phyloP scores from a whole-genome alignment of 345 rosid species.

The Eucalyptus curtisii region DNA sequence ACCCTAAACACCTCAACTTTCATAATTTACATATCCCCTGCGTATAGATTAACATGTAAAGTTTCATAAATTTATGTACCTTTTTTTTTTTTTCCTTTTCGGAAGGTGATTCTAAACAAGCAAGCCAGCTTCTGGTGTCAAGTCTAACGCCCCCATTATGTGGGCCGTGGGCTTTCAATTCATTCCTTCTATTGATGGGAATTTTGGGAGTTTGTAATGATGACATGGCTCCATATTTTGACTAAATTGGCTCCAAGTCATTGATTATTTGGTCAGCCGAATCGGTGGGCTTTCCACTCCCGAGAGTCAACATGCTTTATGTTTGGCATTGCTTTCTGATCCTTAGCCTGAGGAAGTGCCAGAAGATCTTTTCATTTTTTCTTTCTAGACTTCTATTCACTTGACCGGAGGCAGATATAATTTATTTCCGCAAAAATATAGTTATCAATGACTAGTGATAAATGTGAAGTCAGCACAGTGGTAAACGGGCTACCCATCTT shows the following conservation, averaged over 20 bases:
- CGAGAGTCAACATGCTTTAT: not conserved
- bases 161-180: not conserved
- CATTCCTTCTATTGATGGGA: not conserved
- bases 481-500: not conserved
- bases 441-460: not conserved
- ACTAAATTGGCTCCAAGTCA: not conserved
- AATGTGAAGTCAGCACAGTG: not conserved
- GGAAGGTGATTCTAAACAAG: not conserved
- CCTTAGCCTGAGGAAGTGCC: not conserved
- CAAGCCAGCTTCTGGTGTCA: not conserved
- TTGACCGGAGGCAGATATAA: not conserved
- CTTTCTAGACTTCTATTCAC: not conserved
- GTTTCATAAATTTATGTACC: not conserved
- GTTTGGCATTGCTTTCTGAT: not conserved
- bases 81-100: not conserved
- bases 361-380: not conserved
- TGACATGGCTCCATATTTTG: not conserved
- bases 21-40: not conserved
- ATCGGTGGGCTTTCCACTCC: not conserved
- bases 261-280: not conserved
- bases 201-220: not conserved
- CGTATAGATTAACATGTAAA: not conserved
- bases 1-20: not conserved
- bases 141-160: not conserved
- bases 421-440: not conserved